These are phyloP conservation scores for Podaxis sp. DNA, from an alignment of 768 basidiomycete species.

Conservation along the genomic window DNA sequence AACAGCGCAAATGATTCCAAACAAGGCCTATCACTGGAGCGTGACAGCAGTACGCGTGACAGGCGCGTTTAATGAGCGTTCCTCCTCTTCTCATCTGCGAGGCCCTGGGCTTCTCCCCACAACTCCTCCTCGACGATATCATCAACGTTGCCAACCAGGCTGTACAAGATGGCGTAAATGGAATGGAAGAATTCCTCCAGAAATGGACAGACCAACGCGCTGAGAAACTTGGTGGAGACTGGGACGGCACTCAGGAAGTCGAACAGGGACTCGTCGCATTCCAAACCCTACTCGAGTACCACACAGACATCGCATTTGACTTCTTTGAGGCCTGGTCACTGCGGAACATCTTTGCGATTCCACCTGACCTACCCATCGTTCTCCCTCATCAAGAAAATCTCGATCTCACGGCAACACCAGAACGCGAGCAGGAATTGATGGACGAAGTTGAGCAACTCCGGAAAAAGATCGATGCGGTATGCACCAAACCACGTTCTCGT, in stretches of 20 bases:
- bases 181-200: slow-evolving; percentile 73
- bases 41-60: slow-evolving; percentile 5
- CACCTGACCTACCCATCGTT: slow-evolving; percentile 65
- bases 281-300: slow-evolving; percentile 84
- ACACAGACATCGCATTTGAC: slow-evolving; percentile 89
- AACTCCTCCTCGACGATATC: slow-evolving; percentile 82
- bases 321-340: slow-evolving; percentile 89
- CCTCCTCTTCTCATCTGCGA: slow-evolving; percentile 62
- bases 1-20: too few species aligned
- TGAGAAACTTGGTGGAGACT: slow-evolving; percentile 30
- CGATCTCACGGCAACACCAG: slow-evolving; percentile 59
- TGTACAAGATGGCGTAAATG: slow-evolving; percentile 74
- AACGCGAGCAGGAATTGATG: slow-evolving; percentile 58
- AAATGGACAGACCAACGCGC: slow-evolving; percentile 72
- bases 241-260: slow-evolving; percentile 55
- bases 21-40: not conserved
- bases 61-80: slow-evolving; percentile 14
- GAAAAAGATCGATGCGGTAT: slow-evolving; percentile 65
- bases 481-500: slow-evolving; percentile 47
- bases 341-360: slow-evolving; percentile 82
- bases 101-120: slow-evolving; percentile 81
- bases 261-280: slow-evolving; percentile 83
- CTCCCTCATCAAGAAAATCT: slow-evolving; percentile 75
- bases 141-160: slow-evolving; percentile 81
- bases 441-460: slow-evolving; percentile 69